Evolutionary conservation across 1,139 yeast species (phyloP).

Genomic region (Yamadazyma spencermartinsiae): DNA sequence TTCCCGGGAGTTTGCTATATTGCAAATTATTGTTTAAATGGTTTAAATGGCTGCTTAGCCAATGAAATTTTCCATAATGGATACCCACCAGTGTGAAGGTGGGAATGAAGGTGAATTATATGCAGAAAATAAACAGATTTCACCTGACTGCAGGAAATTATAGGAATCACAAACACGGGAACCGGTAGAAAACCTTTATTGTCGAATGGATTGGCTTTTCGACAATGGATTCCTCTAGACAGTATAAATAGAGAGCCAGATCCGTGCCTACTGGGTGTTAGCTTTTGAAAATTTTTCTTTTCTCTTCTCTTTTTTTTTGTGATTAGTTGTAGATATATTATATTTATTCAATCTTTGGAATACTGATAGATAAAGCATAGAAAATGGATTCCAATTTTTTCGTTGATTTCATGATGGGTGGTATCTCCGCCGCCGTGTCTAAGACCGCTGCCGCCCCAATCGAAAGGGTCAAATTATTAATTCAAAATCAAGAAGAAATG

Average conservation of each 20-base stretch:
- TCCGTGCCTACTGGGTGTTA: background rate
- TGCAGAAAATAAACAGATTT: background rate
- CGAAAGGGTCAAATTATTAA: slow-evolving; percentile 55
- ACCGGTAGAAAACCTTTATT: background rate
- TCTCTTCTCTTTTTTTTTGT: background rate
- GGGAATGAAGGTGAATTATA: background rate
- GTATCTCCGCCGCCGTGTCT: slow-evolving; percentile 59
- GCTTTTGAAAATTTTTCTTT: background rate
- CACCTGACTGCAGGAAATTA: background rate
- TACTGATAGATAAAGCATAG: slow-evolving; percentile 14
- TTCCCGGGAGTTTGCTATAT: background rate
- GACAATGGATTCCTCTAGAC: background rate
- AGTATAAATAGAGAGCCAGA: background rate
- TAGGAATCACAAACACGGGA: background rate
- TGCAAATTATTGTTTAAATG: background rate
- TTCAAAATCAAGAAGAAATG: slow-evolving; percentile 57
- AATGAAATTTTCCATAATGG: background rate
- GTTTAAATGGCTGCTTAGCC: background rate
- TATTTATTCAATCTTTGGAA: background rate
- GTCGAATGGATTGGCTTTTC: background rate
- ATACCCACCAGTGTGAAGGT: background rate
- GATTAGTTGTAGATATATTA: background rate
- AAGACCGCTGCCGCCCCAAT: slow-evolving; percentile 58
- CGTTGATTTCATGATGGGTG: slow-evolving; percentile 52
- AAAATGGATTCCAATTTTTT: slow-evolving; percentile 31